Evolutionary conservation across 2,329 filamentous ascomycete species (phyloP).

Genomic region (Emmonsiellopsis sp.): DNA sequence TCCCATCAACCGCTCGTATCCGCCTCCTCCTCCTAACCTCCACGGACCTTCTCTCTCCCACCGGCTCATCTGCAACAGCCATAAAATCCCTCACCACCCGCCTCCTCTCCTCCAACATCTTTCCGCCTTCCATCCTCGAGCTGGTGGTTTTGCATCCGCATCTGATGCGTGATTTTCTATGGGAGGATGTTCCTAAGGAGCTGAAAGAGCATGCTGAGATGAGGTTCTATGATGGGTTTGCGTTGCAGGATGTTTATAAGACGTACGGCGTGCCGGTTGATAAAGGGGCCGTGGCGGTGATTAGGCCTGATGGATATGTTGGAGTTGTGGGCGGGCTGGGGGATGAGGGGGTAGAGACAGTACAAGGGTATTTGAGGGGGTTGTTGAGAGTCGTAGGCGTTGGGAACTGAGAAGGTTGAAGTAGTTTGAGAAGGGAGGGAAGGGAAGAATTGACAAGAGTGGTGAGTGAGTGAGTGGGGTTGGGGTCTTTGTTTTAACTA

Average conservation of each 20-base stretch:
- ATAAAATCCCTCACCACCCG: slow-evolving; percentile 17
- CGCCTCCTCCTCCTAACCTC: slow-evolving; percentile 28
- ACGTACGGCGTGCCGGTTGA: slow-evolving; percentile 25
- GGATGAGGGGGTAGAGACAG: slow-evolving; percentile 16
- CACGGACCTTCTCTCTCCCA: slow-evolving; percentile 23
- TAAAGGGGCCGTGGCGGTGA: slow-evolving; percentile 24
- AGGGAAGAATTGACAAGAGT: no score
- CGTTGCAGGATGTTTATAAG: slow-evolving; percentile 27
- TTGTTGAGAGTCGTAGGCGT: background rate
- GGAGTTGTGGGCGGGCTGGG: slow-evolving; percentile 19
- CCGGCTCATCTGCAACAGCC: slow-evolving; percentile 19
- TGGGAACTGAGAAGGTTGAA: no score
- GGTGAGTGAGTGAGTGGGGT: no score
- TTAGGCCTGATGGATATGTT: slow-evolving; percentile 33
- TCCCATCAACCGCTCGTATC: slow-evolving; percentile 29
- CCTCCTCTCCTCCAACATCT: slow-evolving; percentile 6
- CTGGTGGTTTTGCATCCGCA: slow-evolving; percentile 28
- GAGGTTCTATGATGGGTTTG: slow-evolving; percentile 25
- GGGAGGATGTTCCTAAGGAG: slow-evolving; percentile 23
- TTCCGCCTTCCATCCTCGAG: slow-evolving; percentile 17
- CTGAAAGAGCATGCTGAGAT: slow-evolving; percentile 28
- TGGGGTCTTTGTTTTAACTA: no score
- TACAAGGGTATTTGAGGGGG: slow-evolving; percentile 18
- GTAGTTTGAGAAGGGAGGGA: no score
- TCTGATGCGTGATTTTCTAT: slow-evolving; percentile 20